Conservation (phyloP, 2,329 filamentous ascomycete genomes). For the Sporothrix protearum region DNA sequence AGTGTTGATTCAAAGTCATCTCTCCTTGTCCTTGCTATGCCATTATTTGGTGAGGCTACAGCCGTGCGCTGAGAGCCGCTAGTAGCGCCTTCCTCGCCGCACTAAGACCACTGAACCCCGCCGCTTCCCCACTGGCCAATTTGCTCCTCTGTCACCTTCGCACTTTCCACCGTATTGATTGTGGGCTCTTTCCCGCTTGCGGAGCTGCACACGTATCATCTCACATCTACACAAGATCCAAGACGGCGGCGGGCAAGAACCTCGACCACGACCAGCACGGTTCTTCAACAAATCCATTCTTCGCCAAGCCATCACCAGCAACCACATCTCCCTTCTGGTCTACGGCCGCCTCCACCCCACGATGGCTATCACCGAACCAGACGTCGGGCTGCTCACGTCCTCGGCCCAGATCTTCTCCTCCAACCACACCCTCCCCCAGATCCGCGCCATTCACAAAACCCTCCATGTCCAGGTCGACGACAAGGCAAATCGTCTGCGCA, state of each 20-base stretch:
- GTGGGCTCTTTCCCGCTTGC: not conserved
- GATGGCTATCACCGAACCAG: slow-evolving; percentile 39
- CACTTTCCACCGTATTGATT: not conserved
- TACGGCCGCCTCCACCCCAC: not conserved
- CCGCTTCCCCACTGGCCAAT: slow-evolving; percentile 12
- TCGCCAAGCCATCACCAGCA: not conserved
- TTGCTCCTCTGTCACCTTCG: not conserved
- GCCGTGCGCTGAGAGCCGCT: not conserved
- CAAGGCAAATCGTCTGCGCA: slow-evolving; percentile 59
- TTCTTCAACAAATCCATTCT: not conserved
- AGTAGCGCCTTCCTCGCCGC: not conserved
- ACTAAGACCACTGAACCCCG: not conserved
- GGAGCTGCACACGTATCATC: slow-evolving; percentile 22
- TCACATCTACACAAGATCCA: not conserved
- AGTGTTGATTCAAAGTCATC: not conserved
- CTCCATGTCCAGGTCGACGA: slow-evolving; percentile 60
- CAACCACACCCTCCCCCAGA: slow-evolving; percentile 58
- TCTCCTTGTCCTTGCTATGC: not conserved
- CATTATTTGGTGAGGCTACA: not conserved
- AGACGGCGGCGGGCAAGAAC: not conserved
- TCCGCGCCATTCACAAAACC: slow-evolving; percentile 59
- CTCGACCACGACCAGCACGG: not conserved
- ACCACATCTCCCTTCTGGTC: not conserved
- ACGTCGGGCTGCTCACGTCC: slow-evolving; percentile 48
- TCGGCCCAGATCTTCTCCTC: slow-evolving; percentile 54